Evolutionary conservation across 2,329 filamentous ascomycete genomes (phyloP), one percentile per base, ranked within the genome.

Genomic region (Ophiostoma perfectum): DNA sequence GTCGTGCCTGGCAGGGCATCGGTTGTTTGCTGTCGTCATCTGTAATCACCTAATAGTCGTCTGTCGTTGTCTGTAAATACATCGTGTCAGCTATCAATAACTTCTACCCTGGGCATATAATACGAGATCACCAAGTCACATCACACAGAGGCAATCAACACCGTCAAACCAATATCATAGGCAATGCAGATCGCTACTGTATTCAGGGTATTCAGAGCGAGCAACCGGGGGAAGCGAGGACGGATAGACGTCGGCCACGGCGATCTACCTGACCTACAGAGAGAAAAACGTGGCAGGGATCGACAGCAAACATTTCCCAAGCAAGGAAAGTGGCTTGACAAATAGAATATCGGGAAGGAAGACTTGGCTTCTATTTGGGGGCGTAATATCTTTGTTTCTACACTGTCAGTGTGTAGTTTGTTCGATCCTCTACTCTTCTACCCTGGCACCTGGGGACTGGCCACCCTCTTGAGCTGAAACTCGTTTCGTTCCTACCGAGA

Each of bases 221-320:
- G 55, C n/a, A 14, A 27, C 55, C 55, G 55, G 55, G 27, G 55
- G 27, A 55, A 38, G 55, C 18, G 55, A 60, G 55, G 27, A 27
- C 27, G 27, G 27, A 12, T 38, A 36, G 6, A 12, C 8, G 38
- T 12, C 16, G n/a, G 12, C 16, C 27, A 39, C 14, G 55, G 38
- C 27, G 55, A 60, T 9, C 45, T 5, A 5, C 16, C 8, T 44
- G 42, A 27, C 42, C 42, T 44, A 16, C n/a, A 27, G 8, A 55
- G 49, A 55, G 18, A 38, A 60, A 60, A 60, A 60, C 55, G 55
- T 60, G 55, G 55, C 55, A 60, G 27, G 8, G 55, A 60, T 60
- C 55, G 38, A 14, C 55, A 38, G 27, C 7, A 18, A 27, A 60
- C 27, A 38, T 27, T 58, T 36, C 52, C 52, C 49, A 55, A 55